A percentile compares a stretch with the other conserved stretches of the same genome.
Conservation (phyloP, 1,284 basidiomycete species). For the Puccinia polysora region DNA sequence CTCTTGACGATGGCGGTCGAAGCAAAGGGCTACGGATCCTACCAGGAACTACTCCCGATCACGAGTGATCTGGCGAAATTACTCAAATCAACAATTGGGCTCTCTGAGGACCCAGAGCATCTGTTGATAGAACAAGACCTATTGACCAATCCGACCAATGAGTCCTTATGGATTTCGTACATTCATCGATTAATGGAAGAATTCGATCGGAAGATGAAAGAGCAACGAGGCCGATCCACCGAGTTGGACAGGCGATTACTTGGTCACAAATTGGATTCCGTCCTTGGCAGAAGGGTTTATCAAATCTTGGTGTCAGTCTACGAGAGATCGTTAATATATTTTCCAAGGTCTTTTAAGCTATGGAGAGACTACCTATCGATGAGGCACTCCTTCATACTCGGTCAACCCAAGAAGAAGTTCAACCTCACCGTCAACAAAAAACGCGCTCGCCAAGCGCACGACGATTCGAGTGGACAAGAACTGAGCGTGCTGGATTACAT, state of each 20-base stretch:
- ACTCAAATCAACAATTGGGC: conserved; percentile 14
- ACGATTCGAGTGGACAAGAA: conserved; percentile 65
- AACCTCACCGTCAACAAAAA: conserved; percentile 54
- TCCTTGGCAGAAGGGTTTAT: conserved; percentile 47
- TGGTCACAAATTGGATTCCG: conserved; percentile 50
- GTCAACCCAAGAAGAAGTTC: conserved; percentile 58
- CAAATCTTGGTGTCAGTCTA: conserved; percentile 61
- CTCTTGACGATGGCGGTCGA: no score
- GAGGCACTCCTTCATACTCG: conserved; percentile 80
- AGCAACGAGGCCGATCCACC: conserved; percentile 57
- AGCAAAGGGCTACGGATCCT: no score
- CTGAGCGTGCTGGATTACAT: conserved; percentile 84
- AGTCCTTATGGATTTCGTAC: conserved; percentile 84
- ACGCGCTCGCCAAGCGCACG: conserved; percentile 60
- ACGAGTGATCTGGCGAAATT: neutral
- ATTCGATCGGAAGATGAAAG: conserved; percentile 55
- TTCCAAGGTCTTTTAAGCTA: conserved; percentile 83
- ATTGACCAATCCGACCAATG: conserved; percentile 83
- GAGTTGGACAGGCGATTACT: conserved; percentile 48
- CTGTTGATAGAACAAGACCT: conserved; percentile 89
- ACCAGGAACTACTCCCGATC: conserved; percentile 14
- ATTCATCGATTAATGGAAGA: conserved; percentile 71
- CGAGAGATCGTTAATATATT: conserved; percentile 81
- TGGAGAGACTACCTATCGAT: conserved; percentile 88
- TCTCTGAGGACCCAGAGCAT: conserved; percentile 61